Evolutionary conservation across 495 filamentous ascomycete species (phyloP).

Genomic region (Neurospora sp.): DNA sequence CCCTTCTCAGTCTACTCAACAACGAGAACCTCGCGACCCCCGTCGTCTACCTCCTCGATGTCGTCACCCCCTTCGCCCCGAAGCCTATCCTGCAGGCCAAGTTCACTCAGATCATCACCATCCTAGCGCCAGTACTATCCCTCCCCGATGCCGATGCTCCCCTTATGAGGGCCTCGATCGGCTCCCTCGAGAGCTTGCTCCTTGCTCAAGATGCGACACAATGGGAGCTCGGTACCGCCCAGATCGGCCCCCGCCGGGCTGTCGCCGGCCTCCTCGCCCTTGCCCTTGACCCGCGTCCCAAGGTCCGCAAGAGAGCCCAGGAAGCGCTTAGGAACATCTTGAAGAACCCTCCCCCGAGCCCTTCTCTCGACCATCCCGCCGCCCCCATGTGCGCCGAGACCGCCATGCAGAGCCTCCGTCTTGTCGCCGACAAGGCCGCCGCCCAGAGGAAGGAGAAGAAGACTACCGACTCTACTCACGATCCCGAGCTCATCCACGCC

Average conservation of each 20-base stretch:
- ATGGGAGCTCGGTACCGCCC: slow-evolving; percentile 75
- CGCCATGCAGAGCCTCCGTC: slow-evolving; percentile 63
- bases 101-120: slow-evolving; percentile 83
- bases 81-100: slow-evolving; percentile 79
- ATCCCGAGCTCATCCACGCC: slow-evolving; percentile 80
- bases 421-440: slow-evolving; percentile 50
- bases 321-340: slow-evolving; percentile 80
- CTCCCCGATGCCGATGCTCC: slow-evolving; percentile 79
- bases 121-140: slow-evolving; percentile 72
- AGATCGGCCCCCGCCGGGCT: slow-evolving; percentile 80
- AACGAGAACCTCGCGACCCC: slow-evolving; percentile 82
- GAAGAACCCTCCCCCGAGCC: slow-evolving; percentile 73
- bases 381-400: slow-evolving; percentile 93
- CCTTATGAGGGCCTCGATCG: slow-evolving; percentile 78
- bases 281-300: slow-evolving; percentile 80
- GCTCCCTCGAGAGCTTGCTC: slow-evolving; percentile 79
- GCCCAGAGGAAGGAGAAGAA: slow-evolving; percentile 60
- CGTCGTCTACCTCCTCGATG: slow-evolving; percentile 91
- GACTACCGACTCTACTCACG: slow-evolving; percentile 47
- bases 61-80: slow-evolving; percentile 74
- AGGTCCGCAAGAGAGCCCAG: slow-evolving; percentile 89
- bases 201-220: slow-evolving; percentile 76
- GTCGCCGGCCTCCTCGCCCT: slow-evolving; percentile 77
- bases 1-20: slow-evolving; percentile 78
- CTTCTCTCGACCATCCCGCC: slow-evolving; percentile 83